Base-by-base conservation (phyloP, 2,329 filamentous ascomycete genomes). In the Dryadomyces quercivorus region DNA sequence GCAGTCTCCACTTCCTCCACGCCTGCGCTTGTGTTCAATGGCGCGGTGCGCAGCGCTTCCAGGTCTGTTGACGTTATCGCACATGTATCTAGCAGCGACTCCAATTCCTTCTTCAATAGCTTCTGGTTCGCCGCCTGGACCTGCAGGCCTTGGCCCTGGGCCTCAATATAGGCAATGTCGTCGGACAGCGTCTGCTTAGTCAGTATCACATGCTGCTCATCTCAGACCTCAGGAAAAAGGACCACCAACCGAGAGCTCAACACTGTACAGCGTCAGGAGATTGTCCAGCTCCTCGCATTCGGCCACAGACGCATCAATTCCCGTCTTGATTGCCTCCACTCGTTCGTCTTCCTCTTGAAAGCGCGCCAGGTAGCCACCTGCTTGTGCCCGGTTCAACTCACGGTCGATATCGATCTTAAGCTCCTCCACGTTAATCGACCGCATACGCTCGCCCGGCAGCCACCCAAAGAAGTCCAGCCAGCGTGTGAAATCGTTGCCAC, bases 61-160 rank as follows among this genome's bases (percentile, higher is more conserved):
- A 98, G 77, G 58, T 92, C 84, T 44, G 81, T 74, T 1, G 80
- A 73, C 5, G 89, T 90, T 55, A 97, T 95, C 12, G 90, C 91
- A 54, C 95, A 91, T 0, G 89, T 96, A 61, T 91, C 84, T 22
- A 98, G 77, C n/a, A 97, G 75, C 38, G 85, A 86, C 66, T 94
- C 84, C 1, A 98, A 77, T 67, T 98, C 93, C 59, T 85, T 88
- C 67, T 92, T 89, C 49, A 98, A 77, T 31, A 95, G 78, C 67
- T 95, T 95, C 67, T 98, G 93, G 63, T 98, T 98, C 44, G 93
- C 89, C 20, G 92, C 92, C 69, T 97, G 93, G 7, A 98, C 92
- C 64, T 98, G 93, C 49, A 98, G 74, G 73, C 93, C 93, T 70
- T 98, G 92, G 7, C 89, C 91, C 69, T 98, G 93, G 2, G 93